Evolutionary conservation across 805 yeast species (phyloP).

Genomic region (Kluyveromyces siamensis): DNA sequence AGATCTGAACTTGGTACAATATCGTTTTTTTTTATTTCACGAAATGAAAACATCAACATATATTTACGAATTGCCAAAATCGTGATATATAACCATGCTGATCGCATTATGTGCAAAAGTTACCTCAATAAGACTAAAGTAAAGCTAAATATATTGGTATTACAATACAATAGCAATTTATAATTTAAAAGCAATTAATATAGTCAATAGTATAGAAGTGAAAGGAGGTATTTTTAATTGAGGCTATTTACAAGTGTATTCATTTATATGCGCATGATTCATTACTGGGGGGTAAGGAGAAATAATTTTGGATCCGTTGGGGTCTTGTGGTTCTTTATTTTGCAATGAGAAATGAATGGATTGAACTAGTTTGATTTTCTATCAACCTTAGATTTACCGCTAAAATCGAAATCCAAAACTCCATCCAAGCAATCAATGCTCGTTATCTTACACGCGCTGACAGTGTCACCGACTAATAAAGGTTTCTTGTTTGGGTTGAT

Average conservation of each 20-base stretch:
- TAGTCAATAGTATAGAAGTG: too few relatives aligned
- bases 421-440: conserved; percentile 39
- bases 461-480: conserved; percentile 37
- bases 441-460: conserved; percentile 32
- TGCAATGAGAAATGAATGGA: not conserved
- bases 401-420: conserved; percentile 23
- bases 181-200: too few relatives aligned
- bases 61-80: not conserved
- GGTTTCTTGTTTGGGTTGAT: conserved; percentile 17
- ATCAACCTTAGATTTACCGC: not conserved
- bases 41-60: conserved; percentile 1
- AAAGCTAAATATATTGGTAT: too few relatives aligned
- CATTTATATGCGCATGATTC: too few relatives aligned
- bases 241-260: too few relatives aligned
- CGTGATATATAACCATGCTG: too few relatives aligned
- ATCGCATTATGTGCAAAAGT: too few relatives aligned
- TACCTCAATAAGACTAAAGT: too few relatives aligned
- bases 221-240: too few relatives aligned
- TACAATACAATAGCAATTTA: too few relatives aligned
- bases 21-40: conserved; percentile 3
- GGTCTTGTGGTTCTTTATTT: not conserved
- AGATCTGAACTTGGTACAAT: not conserved
- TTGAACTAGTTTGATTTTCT: not conserved
- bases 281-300: too few relatives aligned
- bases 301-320: too few relatives aligned